Evolutionary conservation across 352 stramenopile species (phyloP), one percentile per base, ranked within the genome.

Genomic region (Phytophthora meadii): DNA sequence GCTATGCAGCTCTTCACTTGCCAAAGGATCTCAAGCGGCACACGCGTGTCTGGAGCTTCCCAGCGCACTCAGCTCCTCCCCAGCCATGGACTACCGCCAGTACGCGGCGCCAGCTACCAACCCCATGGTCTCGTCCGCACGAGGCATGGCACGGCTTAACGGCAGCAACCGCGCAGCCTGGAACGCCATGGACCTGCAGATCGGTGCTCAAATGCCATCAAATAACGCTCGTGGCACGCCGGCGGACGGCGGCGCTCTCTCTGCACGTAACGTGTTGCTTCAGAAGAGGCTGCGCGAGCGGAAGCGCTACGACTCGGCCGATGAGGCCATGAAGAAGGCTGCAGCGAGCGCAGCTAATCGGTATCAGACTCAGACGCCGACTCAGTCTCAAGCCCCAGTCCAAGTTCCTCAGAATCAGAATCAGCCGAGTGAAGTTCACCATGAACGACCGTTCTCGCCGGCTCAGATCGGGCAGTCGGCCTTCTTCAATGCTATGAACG

Each of bases 281-380:
- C 84, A 72, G 30, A 78, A 82, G 46, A 90, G 90, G 46, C 72
- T 95, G 19, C 74, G 60, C 22, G 87, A 95, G 58, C 74, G 82
- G 54, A 95, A 93, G 65, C 84, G 81, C 5, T 95, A 91, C 57
- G 87, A 95, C 73, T 95, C 87, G 58, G 87, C 87, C 4, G 87
- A 95, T 65, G 85, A 95, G 46, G 83, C 84, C 28, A 90, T 95
- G 78, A 82, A 87, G 48, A 81, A 88, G 55, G 61, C 61, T 48
- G 64, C 60, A 41, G 65, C 54, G 19, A 55, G 40, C n/a, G 50
- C 51, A 14, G 19, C 49, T 10, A 50, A n/a, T 49, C 61, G 67
- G 61, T 50, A 70, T 50, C 46, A 73, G 28, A 49, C 15, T 17
- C 41, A 49, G 28, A 36, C 30, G 2, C 9, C 30, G 9, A 8